A percentile compares a stretch with the other conserved stretches of the same genome.
Evolutionary conservation across 169 alveolate species (phyloP).

Genomic region (Amoebophrya sp.): DNA sequence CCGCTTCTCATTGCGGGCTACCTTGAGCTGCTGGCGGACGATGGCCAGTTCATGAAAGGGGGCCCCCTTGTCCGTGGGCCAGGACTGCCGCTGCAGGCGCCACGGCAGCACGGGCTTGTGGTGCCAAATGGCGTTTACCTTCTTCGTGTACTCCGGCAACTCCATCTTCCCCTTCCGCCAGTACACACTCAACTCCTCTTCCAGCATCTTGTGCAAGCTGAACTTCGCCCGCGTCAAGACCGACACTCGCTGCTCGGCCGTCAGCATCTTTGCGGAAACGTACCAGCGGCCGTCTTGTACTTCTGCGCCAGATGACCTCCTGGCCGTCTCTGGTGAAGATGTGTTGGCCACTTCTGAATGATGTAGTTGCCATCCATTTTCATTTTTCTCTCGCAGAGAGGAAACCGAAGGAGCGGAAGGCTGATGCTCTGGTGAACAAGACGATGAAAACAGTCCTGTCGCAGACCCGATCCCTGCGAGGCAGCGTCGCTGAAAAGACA

Average conservation of each 20-base stretch:
- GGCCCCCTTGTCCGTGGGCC: neutral
- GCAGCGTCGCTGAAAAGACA: neutral
- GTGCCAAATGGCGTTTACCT: neutral
- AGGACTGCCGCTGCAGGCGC: neutral
- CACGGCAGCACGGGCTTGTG: neutral
- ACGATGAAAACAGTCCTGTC: no score
- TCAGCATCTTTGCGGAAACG: slow-evolving; percentile 32
- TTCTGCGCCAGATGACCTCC: no score
- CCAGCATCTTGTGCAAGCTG: slow-evolving; percentile 31
- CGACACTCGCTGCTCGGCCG: slow-evolving; percentile 21
- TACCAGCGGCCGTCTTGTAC: neutral
- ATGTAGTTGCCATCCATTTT: no score
- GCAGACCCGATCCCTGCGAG: neutral
- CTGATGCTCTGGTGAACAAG: no score
- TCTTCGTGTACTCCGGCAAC: slow-evolving; percentile 40
- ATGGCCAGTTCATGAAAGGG: neutral
- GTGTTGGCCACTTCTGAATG: neutral
- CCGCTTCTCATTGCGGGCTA: neutral
- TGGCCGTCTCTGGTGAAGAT: neutral
- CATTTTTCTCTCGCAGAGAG: neutral
- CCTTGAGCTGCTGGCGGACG: neutral
- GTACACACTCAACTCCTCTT: slow-evolving; percentile 42
- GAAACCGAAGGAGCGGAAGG: no score
- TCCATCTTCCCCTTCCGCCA: slow-evolving; percentile 41
- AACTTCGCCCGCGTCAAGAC: slow-evolving; percentile 31